phyloP scores from a whole-genome alignment of 2,329 filamentous ascomycete genomes.

The Diaporthe vaccinii region DNA sequence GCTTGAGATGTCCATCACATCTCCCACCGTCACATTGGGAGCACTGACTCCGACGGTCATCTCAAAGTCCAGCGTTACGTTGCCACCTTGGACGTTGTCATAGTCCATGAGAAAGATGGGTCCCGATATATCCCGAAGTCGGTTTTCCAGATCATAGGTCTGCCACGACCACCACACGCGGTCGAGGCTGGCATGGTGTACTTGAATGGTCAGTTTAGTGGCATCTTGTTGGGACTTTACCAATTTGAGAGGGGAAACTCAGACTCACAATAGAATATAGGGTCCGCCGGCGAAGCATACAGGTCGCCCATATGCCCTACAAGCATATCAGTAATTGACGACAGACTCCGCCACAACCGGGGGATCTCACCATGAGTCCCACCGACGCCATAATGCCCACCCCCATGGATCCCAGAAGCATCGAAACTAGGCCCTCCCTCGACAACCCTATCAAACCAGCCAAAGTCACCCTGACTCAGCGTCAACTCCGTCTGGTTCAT shows the following conservation, averaged over 20 bases:
- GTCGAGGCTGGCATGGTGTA: not conserved
- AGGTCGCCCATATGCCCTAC: not conserved
- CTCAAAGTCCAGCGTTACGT: not conserved
- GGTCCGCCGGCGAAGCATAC: not conserved
- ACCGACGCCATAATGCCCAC: not conserved
- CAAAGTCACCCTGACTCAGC: not conserved
- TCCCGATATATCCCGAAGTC: not conserved
- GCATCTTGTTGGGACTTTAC: rapidly evolving
- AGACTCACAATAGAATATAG: not conserved
- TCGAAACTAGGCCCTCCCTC: not conserved
- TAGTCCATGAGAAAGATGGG: not conserved
- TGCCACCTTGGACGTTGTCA: not conserved
- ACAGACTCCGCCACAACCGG: too few relatives aligned
- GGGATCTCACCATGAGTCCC: not conserved
- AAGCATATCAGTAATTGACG: too few relatives aligned
- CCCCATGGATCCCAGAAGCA: not conserved
- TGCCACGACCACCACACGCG: not conserved
- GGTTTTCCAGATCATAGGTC: not conserved
- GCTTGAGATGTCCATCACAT: not conserved
- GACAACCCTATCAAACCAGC: not conserved
- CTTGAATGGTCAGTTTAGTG: not conserved
- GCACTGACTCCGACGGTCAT: not conserved
- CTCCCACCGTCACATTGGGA: not conserved
- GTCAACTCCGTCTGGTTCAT: not conserved
- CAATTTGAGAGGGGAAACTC: too few relatives aligned